Base-by-base conservation (phyloP, 2,329 filamentous ascomycete genomes). In the Dryadomyces quercivorus region DNA sequence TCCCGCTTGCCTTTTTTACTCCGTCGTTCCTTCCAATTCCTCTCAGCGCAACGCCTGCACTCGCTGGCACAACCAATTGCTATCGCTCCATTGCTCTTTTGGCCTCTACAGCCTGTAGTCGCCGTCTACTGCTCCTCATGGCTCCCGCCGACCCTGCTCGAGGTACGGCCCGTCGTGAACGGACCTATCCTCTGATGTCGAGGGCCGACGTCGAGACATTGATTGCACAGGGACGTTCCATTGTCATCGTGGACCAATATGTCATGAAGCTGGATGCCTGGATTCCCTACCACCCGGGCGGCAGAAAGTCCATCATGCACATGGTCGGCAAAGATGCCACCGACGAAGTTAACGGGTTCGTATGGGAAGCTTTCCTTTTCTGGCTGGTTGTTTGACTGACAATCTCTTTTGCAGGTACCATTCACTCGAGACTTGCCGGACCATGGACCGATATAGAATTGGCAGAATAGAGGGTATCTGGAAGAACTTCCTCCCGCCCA, bases 321-420 rank as follows among this genome's bases (percentile, higher is more conserved):
- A 93, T 96, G 89, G 81, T 97, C 57, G 90, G 90, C 58, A 82
- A 86, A 70, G 90, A 95, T 80, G 92, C 89, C 51, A 96, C 92
- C 12, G 91, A 96, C 68, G 93, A 97, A 70, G 84, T 97, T 58
- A 88, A 85, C 67, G 88, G 85, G 88, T 96, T 77, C 51, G 85
- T 75, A 13, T 20, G 9, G 21, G 5, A 2, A 13, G 2, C n/a
- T 40, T 55, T 13, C 20, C 16, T 20, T 20, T 15, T 44, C n/a
- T 20, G 3, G 31, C 16, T 54, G 12, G n/a, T 53, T 53, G 42
- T 38, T 40, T 6, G 47, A 6, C 20, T 47, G 10, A n/a, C 26
- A 31, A 44, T 18, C 26, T 26, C 3, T n/a, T 4, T 22, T 48
- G 5, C 62, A 94, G 89, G 44, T 75, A 96, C 36, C 93, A 98